Evolutionary conservation across 208 protist genomes (phyloP).

Genomic region (Trypanosoma vivax): DNA sequence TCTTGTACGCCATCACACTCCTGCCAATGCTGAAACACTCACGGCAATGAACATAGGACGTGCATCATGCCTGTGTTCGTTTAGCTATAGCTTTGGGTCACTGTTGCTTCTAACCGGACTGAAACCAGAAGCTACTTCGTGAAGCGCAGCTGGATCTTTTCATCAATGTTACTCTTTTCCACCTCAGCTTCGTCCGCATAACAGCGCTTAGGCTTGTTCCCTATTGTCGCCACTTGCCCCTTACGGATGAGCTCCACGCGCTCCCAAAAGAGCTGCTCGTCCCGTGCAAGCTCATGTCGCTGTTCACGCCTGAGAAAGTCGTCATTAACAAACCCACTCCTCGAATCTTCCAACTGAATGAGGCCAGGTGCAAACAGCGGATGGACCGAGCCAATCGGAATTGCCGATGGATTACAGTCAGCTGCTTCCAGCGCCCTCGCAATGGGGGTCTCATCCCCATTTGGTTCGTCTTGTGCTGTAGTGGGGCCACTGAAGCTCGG

Average conservation of each 20-base stretch:
- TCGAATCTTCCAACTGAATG: conserved; percentile 51
- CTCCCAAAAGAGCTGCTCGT: conserved; percentile 83
- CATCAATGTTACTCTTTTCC: conserved; percentile 46
- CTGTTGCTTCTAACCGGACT: no score
- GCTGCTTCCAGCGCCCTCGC: conserved; percentile 29
- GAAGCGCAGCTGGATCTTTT: conserved; percentile 82
- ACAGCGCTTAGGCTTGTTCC: conserved; percentile 42
- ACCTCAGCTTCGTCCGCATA: conserved; percentile 53
- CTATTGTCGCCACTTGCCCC: conserved; percentile 60
- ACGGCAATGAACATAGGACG: no score
- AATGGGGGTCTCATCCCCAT: neutral
- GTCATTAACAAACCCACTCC: conserved; percentile 27
- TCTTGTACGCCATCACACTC: no score
- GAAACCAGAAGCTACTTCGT: conserved; percentile 33
- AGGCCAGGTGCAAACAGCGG: conserved; percentile 60
- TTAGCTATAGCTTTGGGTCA: no score
- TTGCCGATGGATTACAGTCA: conserved; percentile 41
- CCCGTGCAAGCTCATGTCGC: conserved; percentile 59
- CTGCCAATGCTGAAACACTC: no score
- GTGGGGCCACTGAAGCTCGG: no score
- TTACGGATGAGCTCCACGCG: conserved; percentile 80
- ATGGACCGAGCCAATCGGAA: conserved; percentile 67
- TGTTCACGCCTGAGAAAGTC: conserved; percentile 46
- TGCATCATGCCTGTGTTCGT: no score
- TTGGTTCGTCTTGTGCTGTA: neutral